Percentiles rank a stretch among this genome's conserved stretches.
Conservation (phyloP, 768 basidiomycete species). For the Lactarius quietus region DNA sequence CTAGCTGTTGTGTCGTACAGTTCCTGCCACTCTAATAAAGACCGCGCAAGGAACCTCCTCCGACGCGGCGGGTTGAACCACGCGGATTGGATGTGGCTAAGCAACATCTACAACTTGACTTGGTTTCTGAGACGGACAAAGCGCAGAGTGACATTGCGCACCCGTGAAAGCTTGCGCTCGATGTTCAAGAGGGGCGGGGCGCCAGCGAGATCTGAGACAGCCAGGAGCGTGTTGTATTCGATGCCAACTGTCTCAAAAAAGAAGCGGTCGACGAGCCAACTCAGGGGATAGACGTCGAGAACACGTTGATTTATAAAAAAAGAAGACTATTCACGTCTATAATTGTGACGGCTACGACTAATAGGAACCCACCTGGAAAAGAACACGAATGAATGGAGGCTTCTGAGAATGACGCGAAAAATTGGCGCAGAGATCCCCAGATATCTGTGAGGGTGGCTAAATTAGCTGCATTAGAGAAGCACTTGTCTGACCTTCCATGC, state of each 20-base stretch:
- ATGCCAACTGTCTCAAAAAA: slow-evolving; percentile 46
- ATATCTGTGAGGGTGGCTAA: slow-evolving; percentile 35
- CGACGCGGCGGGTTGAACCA: slow-evolving; percentile 70
- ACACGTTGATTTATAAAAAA: slow-evolving; percentile 11
- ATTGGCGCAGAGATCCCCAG: slow-evolving; percentile 51
- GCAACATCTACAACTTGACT: slow-evolving; percentile 45
- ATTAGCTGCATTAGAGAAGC: not conserved
- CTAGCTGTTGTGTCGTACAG: slow-evolving; percentile 48
- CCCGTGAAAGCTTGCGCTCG: slow-evolving; percentile 40
- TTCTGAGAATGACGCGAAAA: slow-evolving; percentile 38
- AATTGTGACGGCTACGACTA: slow-evolving; percentile 15
- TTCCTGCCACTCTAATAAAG: slow-evolving; percentile 61
- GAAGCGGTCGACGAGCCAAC: slow-evolving; percentile 51
- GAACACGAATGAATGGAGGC: slow-evolving; percentile 59
- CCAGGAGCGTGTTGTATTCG: slow-evolving; percentile 51
- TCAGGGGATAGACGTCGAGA: slow-evolving; percentile 46
- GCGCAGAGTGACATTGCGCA: slow-evolving; percentile 19
- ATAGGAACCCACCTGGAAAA: slow-evolving; percentile 49
- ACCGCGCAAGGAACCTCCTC: slow-evolving; percentile 61
- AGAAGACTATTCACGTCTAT: slow-evolving; percentile 9
- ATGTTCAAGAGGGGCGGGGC: slow-evolving; percentile 40
- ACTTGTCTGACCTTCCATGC: slow-evolving; percentile 58
- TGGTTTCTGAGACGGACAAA: slow-evolving; percentile 3
- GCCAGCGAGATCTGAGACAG: slow-evolving; percentile 37
- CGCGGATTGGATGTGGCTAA: slow-evolving; percentile 53